These are phyloP conservation scores for Cucurbita maxima DNA, from an alignment of 306 rosid genomes.

Conservation along the genomic window DNA sequence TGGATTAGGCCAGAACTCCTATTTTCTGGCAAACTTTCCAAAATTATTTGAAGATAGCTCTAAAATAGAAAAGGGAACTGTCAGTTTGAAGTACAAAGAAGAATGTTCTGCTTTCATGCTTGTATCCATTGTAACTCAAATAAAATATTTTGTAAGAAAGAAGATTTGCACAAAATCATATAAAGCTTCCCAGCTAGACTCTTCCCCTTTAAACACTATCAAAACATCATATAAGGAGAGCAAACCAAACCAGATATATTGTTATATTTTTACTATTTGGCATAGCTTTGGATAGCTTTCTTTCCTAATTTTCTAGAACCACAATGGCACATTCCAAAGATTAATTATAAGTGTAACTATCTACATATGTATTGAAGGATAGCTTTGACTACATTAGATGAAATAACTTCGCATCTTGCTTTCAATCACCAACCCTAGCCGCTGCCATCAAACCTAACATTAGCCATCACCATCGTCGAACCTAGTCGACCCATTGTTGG, in stretches of 20 bases:
- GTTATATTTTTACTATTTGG: background rate
- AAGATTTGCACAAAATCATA: background rate
- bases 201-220: background rate
- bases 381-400: too few relatives aligned
- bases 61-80: slow-evolving; percentile 16
- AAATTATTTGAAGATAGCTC: slow-evolving; percentile 92
- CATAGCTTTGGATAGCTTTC: background rate
- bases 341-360: background rate
- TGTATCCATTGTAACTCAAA: background rate
- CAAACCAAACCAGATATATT: background rate
- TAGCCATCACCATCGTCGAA: too few relatives aligned
- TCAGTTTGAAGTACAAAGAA: background rate
- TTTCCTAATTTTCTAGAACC: background rate
- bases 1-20: slow-evolving; percentile 63
- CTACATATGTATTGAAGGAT: too few relatives aligned
- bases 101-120: background rate
- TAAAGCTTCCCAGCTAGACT: background rate
- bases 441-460: too few relatives aligned
- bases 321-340: background rate
- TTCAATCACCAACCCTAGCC: too few relatives aligned
- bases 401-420: too few relatives aligned
- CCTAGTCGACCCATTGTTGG: too few relatives aligned
- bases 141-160: background rate
- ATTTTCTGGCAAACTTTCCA: slow-evolving; percentile 64
- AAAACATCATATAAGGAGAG: background rate